Conservation (phyloP, 768 basidiomycete genomes). For the Podaxis carcinomalis region DNA sequence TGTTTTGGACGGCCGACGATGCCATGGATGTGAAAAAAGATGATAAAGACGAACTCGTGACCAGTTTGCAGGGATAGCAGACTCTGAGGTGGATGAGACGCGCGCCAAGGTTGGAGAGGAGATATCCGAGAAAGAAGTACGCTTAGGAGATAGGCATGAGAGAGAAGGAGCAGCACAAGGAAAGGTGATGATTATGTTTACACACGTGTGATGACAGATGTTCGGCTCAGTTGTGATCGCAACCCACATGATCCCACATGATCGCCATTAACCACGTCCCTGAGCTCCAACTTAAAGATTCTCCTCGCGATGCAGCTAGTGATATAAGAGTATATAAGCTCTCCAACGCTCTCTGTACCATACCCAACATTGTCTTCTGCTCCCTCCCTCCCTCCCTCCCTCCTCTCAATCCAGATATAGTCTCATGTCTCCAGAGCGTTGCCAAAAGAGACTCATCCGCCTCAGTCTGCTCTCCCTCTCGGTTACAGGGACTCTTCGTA, state of each 20-base stretch:
- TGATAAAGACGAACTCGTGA: neutral
- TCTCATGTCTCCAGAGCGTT: constrained; percentile 3
- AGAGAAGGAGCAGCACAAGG: neutral
- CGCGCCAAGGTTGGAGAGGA: neutral
- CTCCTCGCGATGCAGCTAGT: neutral
- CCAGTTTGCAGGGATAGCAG: neutral
- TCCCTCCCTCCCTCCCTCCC: neutral
- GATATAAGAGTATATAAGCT: neutral
- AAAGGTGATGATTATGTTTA: neutral
- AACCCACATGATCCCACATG: neutral
- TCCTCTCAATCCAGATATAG: neutral
- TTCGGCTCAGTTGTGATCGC: neutral
- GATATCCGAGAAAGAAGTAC: neutral
- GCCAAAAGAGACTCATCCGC: constrained; percentile 9
- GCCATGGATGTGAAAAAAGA: neutral
- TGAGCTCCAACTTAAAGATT: neutral
- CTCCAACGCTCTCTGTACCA: neutral
- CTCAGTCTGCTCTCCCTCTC: constrained; percentile 8
- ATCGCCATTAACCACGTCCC: neutral
- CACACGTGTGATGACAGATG: neutral
- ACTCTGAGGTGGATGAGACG: neutral
- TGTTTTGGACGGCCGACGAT: neutral
- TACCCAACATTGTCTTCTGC: neutral
- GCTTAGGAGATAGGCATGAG: neutral
- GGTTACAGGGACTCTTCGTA: constrained; percentile 8